Conservation (phyloP, 2,329 filamentous ascomycete species). For the Trichoderma aggressivum region DNA sequence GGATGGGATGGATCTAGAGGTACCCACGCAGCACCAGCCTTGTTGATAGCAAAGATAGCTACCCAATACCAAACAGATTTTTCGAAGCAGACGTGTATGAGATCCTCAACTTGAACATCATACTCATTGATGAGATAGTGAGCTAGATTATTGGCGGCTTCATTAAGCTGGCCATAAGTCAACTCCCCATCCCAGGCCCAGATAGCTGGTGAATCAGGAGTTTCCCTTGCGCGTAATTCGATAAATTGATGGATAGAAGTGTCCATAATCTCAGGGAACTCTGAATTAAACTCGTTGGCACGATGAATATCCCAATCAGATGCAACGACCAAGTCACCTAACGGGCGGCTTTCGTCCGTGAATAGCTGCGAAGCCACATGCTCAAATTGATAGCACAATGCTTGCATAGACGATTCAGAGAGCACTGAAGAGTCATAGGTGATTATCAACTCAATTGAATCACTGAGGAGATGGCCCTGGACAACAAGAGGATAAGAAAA, state of each 20-base stretch:
- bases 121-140: background rate
- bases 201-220: constrained; percentile 13
- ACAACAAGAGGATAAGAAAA: constrained; percentile 16
- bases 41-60: constrained; percentile 27
- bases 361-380: constrained; percentile 8
- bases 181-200: constrained; percentile 25
- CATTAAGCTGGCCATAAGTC: constrained; percentile 22
- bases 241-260: constrained; percentile 9
- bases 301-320: constrained; percentile 9
- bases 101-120: constrained; percentile 26
- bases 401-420: constrained; percentile 1
- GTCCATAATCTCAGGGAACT: background rate
- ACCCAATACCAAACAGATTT: constrained; percentile 25
- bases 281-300: background rate
- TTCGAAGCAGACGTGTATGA: constrained; percentile 20
- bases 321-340: background rate
- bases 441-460: background rate
- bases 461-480: background rate
- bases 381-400: constrained; percentile 4
- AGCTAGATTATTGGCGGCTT: background rate
- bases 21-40: constrained; percentile 25
- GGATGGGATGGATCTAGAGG: constrained; percentile 14
- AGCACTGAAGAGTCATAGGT: background rate
- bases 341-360: background rate
- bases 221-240: background rate